Evolutionary conservation across 129 eudicot genomes (phyloP), one percentile per base, ranked within the genome.

Genomic region (Tanacetum coccineum): DNA sequence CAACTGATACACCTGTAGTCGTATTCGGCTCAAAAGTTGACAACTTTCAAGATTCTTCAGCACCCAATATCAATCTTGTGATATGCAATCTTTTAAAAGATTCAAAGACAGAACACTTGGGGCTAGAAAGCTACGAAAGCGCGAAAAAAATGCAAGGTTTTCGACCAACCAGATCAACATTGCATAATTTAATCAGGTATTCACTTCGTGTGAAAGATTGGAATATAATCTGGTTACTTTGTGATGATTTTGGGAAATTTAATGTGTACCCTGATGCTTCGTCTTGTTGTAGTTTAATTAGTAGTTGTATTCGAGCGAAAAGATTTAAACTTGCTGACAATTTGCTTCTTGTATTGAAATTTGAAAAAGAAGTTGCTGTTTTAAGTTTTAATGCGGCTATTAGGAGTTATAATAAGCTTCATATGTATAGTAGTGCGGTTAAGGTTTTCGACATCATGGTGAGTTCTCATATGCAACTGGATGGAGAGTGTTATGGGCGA

Each of bases 371-470:
- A 42, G 72, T 83, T 64, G 83, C 89, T 46, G 75, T 80, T 73
- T 67, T 67, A 64, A 87, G 84, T 25, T 82, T 82, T 46, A 85
- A 84, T 70, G 63, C 87, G 3, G 96, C 98, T 17, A 81, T 93
- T 83, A 84, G 78, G 77, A 87, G 92, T 50, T 93, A 78, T 76
- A 93, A 93, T 56, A 85, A 89, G 85, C 78, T 93, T 80, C 98
- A 93, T 81, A 88, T 93, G 98, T 88, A 88, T 60, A 75, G 86
- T 62, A 81, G 84, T 50, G 76, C 91, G 6, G 68, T 81, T 71
- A 74, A 56, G 39, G 71, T 81, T 73, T 86, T 73, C 49, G 81
- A 84, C 21, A 51, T 62, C 14, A 88, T 88, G 92, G 72, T 65
- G 68, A 76, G 80, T 11, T 45, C 59, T n/a, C 71, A 75, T 17